These are phyloP conservation scores for Solanum hybrid DNA, from an alignment of 305 asterid species.

Conservation along the genomic window DNA sequence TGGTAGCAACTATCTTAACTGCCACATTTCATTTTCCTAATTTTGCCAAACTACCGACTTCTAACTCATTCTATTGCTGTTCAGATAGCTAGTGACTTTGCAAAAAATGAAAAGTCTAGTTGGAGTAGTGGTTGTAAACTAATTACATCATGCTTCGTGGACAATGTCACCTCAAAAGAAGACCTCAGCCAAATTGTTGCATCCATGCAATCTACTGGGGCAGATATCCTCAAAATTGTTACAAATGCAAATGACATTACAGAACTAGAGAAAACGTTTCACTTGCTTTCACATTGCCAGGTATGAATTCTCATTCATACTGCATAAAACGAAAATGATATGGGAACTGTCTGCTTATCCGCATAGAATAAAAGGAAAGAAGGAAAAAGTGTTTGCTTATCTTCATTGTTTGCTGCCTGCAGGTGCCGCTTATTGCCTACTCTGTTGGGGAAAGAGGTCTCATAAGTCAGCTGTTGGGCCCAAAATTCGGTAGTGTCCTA, in stretches of 20 bases:
- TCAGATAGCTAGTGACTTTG: conserved; percentile 36
- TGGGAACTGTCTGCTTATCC: background rate
- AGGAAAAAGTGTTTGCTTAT: background rate
- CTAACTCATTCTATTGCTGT: background rate
- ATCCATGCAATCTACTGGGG: conserved; percentile 36
- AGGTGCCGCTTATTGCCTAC: conserved; percentile 52
- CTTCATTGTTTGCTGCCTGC: conserved; percentile 1
- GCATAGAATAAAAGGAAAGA: background rate
- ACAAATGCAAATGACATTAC: conserved; percentile 36
- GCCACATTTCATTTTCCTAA: background rate
- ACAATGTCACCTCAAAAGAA: conserved; percentile 22
- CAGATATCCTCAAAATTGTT: conserved; percentile 47
- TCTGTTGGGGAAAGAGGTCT: conserved; percentile 58
- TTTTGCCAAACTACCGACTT: background rate
- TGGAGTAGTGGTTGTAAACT: conserved; percentile 25
- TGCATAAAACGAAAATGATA: background rate
- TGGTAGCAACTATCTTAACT: background rate
- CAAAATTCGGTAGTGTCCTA: conserved; percentile 44
- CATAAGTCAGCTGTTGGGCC: conserved; percentile 45
- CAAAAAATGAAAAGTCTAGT: conserved; percentile 18
- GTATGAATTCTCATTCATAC: conserved; percentile 11
- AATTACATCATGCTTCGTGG: conserved; percentile 40
- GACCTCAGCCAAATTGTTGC: conserved; percentile 31
- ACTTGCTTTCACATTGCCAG: conserved; percentile 45
- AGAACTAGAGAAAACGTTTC: conserved; percentile 25